Percentiles rank a stretch among this genome's conserved stretches.
Conservation (phyloP, 805 yeast genomes). For the Saturnispora sanitii region DNA sequence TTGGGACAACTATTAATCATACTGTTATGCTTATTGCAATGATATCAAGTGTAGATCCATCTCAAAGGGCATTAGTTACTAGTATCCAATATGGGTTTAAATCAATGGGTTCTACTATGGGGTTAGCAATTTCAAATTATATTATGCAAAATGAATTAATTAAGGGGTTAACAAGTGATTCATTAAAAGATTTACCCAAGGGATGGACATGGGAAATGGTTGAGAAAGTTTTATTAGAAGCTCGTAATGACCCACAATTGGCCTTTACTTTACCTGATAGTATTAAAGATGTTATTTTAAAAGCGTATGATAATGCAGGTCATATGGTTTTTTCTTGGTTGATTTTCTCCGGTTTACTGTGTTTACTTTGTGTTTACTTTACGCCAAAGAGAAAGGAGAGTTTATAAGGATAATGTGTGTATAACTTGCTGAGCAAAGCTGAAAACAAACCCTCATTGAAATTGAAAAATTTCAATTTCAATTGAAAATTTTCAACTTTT, state of each 20-base stretch:
- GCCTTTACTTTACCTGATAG: conserved; percentile 7
- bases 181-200: conserved; percentile 12
- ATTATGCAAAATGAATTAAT: conserved; percentile 22
- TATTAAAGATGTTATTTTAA: conserved; percentile 33
- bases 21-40: conserved; percentile 65
- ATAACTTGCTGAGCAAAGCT: neutral
- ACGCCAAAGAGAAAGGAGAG: neutral
- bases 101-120: conserved; percentile 43
- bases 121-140: conserved; percentile 39
- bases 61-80: conserved; percentile 72
- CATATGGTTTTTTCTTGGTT: conserved; percentile 40
- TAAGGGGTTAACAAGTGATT: conserved; percentile 2
- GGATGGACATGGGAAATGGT: conserved; percentile 10
- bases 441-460: neutral
- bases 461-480: neutral
- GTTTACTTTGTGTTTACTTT: neutral
- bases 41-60: conserved; percentile 59
- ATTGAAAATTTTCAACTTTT: neutral
- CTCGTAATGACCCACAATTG: conserved; percentile 15
- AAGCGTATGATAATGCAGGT: conserved; percentile 42
- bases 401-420: neutral
- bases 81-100: conserved; percentile 71
- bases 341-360: conserved; percentile 6
- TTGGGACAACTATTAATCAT: conserved; percentile 55
- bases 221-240: conserved; percentile 3